Conservation (phyloP, 352 stramenopile species). For the Globisporangium lucens region DNA sequence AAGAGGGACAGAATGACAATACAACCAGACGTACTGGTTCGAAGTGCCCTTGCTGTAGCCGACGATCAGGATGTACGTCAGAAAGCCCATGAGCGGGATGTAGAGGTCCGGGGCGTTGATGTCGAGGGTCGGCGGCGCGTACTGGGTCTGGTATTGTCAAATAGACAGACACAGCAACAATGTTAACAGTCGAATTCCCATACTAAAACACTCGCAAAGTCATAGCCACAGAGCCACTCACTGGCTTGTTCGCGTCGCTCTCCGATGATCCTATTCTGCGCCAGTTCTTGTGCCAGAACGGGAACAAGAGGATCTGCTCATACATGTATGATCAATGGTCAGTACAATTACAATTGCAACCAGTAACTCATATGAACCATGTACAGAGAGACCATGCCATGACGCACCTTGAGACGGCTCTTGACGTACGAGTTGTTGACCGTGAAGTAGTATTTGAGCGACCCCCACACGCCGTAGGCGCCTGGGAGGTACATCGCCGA, state of each 20-base stretch:
- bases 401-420: slow-evolving; percentile 73
- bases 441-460: slow-evolving; percentile 88
- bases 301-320: slow-evolving; percentile 74
- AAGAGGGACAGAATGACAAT: background rate
- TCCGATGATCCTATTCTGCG: slow-evolving; percentile 60
- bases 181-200: background rate
- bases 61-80: slow-evolving; percentile 98
- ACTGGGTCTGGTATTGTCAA: slow-evolving; percentile 50
- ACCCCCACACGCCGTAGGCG: slow-evolving; percentile 76
- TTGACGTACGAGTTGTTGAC: slow-evolving; percentile 90
- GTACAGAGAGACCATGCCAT: background rate
- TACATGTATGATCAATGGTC: background rate
- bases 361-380: no score
- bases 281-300: slow-evolving; percentile 88
- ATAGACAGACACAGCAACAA: background rate
- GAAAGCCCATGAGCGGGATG: slow-evolving; percentile 98
- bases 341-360: background rate
- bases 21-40: slow-evolving; percentile 61
- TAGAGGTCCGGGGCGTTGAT: slow-evolving; percentile 99
- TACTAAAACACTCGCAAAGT: background rate
- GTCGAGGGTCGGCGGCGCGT: slow-evolving; percentile 91
- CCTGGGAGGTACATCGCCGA: slow-evolving; percentile 78
- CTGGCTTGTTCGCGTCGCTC: slow-evolving; percentile 61
- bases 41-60: slow-evolving; percentile 95
- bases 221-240: slow-evolving; percentile 12